Base-by-base conservation (phyloP, 306 rosid species). In the Acacia melanoxylon region DNA sequence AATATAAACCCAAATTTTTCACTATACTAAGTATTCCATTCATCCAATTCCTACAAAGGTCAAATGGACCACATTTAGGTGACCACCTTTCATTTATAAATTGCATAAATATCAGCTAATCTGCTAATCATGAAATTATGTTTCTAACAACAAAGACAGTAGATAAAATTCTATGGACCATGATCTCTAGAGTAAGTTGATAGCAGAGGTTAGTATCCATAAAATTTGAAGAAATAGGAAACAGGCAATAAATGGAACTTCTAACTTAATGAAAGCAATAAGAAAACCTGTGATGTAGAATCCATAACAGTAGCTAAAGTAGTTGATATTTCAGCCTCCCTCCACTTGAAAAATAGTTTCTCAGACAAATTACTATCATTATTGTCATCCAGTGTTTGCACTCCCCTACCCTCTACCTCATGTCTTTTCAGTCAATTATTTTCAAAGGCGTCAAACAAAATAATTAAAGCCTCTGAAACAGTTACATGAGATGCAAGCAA, bases 311-410 rank as follows among this genome's bases (percentile, higher is more conserved):
- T 93, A 56, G 98, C 89, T 1, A 93, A 82, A 52, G 98, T 96
- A 81, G 96, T 91, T 78, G 97, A 92, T 77, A 91, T 98, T 80
- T 95, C 96, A 83, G 93, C 96, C 85, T 91, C 89, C 83, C 99
- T 93, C 99, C 97, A 95, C 88, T 94, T 93, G 80, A 82, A 88
- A 86, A 82, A 59, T 68, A 37, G 71, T 80, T 81, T 85, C 40
- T 27, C 20, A 41, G 12, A 75, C 56, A 83, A 72, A 66, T 88
- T 78, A 82, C 17, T 66, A n/a, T 37, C 10, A 4, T n/a, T 37
- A n/a, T 4, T 68, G 8, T 68, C 69, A 12, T 4, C n/a, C 17
- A 10, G 6, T 71, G 3, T 24, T n/a, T 71, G 58, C 6, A 24
- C 14, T 8, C 10, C 75, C 52, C 51, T 54, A 19, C 15, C 8